A percentile compares a stretch with the other conserved stretches of the same genome.
phyloP scores from a whole-genome alignment of 176 grass and related monocot species.

The Lolium rigidum region DNA sequence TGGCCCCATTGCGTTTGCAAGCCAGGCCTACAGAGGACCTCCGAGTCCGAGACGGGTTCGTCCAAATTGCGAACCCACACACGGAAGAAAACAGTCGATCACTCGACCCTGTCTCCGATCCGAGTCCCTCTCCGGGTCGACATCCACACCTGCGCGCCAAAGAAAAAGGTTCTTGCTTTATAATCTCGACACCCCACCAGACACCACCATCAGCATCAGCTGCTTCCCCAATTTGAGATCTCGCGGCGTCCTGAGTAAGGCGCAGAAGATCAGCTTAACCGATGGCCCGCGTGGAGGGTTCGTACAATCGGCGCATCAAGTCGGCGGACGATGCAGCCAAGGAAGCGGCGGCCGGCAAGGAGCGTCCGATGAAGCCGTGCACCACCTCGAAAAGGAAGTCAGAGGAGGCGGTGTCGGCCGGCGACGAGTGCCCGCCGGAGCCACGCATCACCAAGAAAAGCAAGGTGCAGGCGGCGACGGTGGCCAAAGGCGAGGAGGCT shows the following conservation, averaged over 20 bases:
- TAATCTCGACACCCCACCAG: background rate
- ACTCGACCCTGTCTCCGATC: no score
- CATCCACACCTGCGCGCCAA: no score
- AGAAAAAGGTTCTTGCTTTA: background rate
- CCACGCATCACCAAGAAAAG: background rate
- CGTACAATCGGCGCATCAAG: no score
- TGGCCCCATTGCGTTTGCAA: no score
- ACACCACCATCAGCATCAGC: background rate
- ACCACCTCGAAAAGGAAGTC: background rate
- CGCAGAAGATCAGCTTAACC: background rate
- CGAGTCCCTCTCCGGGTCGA: no score
- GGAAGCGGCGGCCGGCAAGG: background rate
- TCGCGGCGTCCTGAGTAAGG: background rate
- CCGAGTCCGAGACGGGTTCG: no score
- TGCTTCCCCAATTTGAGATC: background rate
- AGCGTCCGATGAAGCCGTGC: background rate
- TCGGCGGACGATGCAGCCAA: background rate
- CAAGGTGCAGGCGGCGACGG: background rate
- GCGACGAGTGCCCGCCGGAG: background rate
- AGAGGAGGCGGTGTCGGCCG: background rate
- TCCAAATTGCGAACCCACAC: no score
- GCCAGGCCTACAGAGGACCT: no score
- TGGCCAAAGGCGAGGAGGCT: background rate
- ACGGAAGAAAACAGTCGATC: no score
- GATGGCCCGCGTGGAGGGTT: background rate